Base-by-base conservation (phyloP, 2,329 filamentous ascomycete genomes). In the Coniella vitis region DNA sequence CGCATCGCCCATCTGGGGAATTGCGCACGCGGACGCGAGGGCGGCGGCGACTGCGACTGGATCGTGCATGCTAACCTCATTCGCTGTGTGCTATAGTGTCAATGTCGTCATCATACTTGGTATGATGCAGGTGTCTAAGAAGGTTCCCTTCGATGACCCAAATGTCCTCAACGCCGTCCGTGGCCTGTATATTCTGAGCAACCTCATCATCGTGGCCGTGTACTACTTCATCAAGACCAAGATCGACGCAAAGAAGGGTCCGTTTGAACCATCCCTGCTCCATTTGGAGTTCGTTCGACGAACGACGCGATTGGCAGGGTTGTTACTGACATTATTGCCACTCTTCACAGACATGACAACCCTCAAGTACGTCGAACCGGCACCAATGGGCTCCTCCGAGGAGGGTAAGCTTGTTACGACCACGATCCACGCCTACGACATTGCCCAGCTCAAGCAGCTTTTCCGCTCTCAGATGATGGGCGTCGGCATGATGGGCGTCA, bases 101-200 rank as follows among this genome's bases (percentile, higher is more conserved):
- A 95, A 95, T 79, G 78, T 95, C 68, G 76, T 88, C 74, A 90
- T 95, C 83, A 90, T 95, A 74, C 81, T 95, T 60, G 87, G 87
- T 66, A 94, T 96, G 86, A 96, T 97, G 89, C 91, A 96, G 78
- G 86, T 95, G 54, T 87, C 90, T 61, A 97, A 97, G 81, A 88
- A 85, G 71, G 83, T 98, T 54, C 89, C 90, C 42, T 95, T 97
- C 63, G 91, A 97, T 25, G 85, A 97, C 64, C 89, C 78, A 38
- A 68, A 70, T 40, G 73, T 78, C 17, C 75, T 81, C 58, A 80
- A 77, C 64, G 60, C 69, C 29, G 73, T 77, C 58, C 78, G 78
- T 59, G 75, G 69, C 40, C 58, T 73, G 54, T 82, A 81, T 63
- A 61, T 76, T 31, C 64, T 68, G 52, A 81, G 77, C 74, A 82